A percentile compares a stretch with the other conserved stretches of the same genome.
phyloP scores from a whole-genome alignment of 2,329 filamentous ascomycete genomes.

The Conoideocrella luteorostrata region DNA sequence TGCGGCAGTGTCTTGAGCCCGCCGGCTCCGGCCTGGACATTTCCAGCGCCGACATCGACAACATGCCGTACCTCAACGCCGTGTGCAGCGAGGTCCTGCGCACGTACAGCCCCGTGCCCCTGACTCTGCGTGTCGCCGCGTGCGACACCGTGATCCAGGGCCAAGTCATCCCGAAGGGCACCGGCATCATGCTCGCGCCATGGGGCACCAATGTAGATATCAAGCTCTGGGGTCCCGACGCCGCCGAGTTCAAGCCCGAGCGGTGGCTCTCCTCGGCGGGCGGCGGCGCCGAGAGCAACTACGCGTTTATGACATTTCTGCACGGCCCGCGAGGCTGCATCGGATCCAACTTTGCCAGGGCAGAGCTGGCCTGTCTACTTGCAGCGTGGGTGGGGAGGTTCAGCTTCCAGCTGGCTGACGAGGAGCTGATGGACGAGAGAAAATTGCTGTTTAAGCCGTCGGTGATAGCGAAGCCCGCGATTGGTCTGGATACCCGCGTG shows the following conservation, averaged over 20 bases:
- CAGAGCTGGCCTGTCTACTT: neutral
- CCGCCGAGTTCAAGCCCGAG: slow-evolving; percentile 28
- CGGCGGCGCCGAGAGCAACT: neutral
- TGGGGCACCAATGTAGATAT: slow-evolving; percentile 24
- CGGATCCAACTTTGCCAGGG: neutral
- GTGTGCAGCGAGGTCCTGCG: slow-evolving; percentile 38
- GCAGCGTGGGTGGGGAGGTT: neutral
- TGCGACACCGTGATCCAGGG: slow-evolving; percentile 27
- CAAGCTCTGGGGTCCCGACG: slow-evolving; percentile 29
- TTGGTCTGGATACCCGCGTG: neutral
- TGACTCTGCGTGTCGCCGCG: slow-evolving; percentile 23
- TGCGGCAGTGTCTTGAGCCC: slow-evolving; percentile 26
- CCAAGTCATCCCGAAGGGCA: slow-evolving; percentile 28
- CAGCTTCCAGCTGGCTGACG: neutral
- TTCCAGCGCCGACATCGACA: slow-evolving; percentile 9
- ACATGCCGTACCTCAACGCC: slow-evolving; percentile 29
- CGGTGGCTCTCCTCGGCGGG: slow-evolving; percentile 24
- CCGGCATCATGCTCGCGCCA: slow-evolving; percentile 24
- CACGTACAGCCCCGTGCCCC: slow-evolving; percentile 30
- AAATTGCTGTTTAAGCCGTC: neutral
- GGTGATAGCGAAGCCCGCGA: neutral
- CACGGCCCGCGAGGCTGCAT: neutral
- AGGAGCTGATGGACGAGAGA: neutral
- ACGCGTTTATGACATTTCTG: neutral
- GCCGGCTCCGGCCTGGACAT: slow-evolving; percentile 19